Evolutionary conservation across 2,329 filamentous ascomycete species (phyloP).

Genomic region (Trichophyton mentagrophytes): DNA sequence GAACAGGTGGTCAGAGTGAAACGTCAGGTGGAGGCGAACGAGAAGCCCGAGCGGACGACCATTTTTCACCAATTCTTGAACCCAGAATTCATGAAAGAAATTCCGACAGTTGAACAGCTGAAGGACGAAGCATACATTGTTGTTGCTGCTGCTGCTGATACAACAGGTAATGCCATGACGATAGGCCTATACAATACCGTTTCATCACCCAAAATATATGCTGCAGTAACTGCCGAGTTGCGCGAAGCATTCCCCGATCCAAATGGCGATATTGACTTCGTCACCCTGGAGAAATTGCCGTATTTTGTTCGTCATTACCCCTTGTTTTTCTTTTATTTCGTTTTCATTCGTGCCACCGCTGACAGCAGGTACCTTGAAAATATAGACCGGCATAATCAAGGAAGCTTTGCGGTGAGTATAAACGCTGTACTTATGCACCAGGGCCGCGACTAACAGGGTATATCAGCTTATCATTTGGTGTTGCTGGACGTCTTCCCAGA

Average conservation of each 20-base stretch:
- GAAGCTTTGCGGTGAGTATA: conserved; percentile 23
- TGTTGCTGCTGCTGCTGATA: conserved; percentile 20
- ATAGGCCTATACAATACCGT: conserved; percentile 19
- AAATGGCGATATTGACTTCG: conserved; percentile 17
- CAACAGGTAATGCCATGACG: conserved; percentile 17
- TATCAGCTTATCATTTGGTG: conserved; percentile 22
- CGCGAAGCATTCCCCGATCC: conserved; percentile 16
- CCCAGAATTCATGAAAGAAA: conserved; percentile 11
- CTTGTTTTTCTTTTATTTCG: conserved; percentile 1
- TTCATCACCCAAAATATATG: conserved; percentile 14
- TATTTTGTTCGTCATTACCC: conserved; percentile 4
- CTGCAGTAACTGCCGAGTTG: conserved; percentile 16
- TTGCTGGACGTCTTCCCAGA: conserved; percentile 23
- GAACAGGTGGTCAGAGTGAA: neutral
- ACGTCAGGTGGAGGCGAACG: conserved; percentile 11
- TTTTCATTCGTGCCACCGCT: neutral
- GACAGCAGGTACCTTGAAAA: neutral
- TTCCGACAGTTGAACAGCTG: conserved; percentile 16
- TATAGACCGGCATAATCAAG: conserved; percentile 24
- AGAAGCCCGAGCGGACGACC: conserved; percentile 13
- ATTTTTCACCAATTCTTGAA: conserved; percentile 14
- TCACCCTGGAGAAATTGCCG: conserved; percentile 6
- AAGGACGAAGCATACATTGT: conserved; percentile 20
- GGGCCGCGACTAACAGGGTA: neutral
- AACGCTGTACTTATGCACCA: neutral